Evolutionary conservation across 2,329 filamentous ascomycete genomes (phyloP).

Genomic region (Lachnellula hyalina): DNA sequence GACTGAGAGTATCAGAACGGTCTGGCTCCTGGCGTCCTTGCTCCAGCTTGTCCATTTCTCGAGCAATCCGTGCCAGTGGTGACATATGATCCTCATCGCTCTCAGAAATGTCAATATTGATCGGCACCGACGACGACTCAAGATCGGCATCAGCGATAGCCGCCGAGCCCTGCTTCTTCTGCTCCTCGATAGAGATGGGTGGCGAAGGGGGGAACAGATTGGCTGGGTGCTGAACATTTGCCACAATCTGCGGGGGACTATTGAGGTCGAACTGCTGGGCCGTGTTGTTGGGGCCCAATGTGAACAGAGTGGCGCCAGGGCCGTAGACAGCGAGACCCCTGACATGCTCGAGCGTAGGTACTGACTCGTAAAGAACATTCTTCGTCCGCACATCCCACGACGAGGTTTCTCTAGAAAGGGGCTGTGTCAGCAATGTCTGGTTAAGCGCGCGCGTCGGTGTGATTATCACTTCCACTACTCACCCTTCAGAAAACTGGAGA

Average conservation of each 20-base stretch:
- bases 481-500: constrained; percentile 88
- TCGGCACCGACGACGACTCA: constrained; percentile 42
- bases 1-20: constrained; percentile 28
- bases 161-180: constrained; percentile 39
- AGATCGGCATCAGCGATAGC: constrained; percentile 24
- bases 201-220: constrained; percentile 74
- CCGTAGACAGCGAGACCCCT: constrained; percentile 83
- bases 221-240: constrained; percentile 81
- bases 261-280: constrained; percentile 96
- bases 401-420: constrained; percentile 66
- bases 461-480: constrained; percentile 38
- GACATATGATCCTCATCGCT: constrained; percentile 75
- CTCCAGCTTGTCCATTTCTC: constrained; percentile 51
- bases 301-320: constrained; percentile 86
- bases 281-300: constrained; percentile 78
- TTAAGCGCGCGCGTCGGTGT: constrained; percentile 45
- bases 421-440: constrained; percentile 33
- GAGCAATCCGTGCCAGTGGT: constrained; percentile 68
- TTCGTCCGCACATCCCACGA: constrained; percentile 99
- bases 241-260: constrained; percentile 71
- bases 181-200: constrained; percentile 73
- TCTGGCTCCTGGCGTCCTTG: constrained; percentile 24
- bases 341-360: constrained; percentile 79
- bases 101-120: constrained; percentile 59
- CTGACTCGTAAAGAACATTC: constrained; percentile 82